These are phyloP conservation scores for Nemania bipapillata DNA, from an alignment of 2,329 filamentous ascomycete species.

Conservation along the genomic window DNA sequence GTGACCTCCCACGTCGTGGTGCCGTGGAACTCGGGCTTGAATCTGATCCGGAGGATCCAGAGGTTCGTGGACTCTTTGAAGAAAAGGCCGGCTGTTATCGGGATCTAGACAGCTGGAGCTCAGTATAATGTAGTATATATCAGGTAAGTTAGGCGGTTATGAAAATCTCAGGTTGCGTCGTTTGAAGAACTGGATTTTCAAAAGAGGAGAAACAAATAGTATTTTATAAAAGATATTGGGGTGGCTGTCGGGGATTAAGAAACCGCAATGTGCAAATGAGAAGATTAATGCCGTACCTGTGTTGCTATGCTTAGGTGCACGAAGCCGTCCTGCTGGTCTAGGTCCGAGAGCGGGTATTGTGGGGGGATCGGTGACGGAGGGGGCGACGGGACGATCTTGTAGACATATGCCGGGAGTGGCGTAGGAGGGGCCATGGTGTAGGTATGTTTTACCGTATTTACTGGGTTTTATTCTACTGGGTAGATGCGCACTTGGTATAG, in stretches of 20 bases:
- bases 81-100: constrained; percentile 49
- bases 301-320: constrained; percentile 68
- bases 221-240: not conserved
- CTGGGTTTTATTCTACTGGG: not conserved
- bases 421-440: constrained; percentile 44
- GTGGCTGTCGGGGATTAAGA: not conserved
- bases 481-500: not conserved
- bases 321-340: constrained; percentile 70
- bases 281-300: constrained; percentile 57
- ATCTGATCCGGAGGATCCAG: constrained; percentile 60
- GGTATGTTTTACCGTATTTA: not conserved
- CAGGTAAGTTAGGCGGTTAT: not conserved
- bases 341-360: constrained; percentile 66
- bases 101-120: constrained; percentile 43
- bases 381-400: constrained; percentile 68
- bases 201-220: not conserved
- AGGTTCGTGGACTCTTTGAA: constrained; percentile 44
- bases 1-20: constrained; percentile 65
- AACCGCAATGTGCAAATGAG: not conserved
- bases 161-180: too few relatives aligned
- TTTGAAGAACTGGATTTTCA: not conserved
- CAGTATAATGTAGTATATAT: not conserved
- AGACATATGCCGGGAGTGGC: constrained; percentile 60
- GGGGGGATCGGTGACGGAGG: constrained; percentile 65
- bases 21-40: constrained; percentile 56